phyloP scores from a whole-genome alignment of 805 yeast genomes.

The Candida krabiensis region DNA sequence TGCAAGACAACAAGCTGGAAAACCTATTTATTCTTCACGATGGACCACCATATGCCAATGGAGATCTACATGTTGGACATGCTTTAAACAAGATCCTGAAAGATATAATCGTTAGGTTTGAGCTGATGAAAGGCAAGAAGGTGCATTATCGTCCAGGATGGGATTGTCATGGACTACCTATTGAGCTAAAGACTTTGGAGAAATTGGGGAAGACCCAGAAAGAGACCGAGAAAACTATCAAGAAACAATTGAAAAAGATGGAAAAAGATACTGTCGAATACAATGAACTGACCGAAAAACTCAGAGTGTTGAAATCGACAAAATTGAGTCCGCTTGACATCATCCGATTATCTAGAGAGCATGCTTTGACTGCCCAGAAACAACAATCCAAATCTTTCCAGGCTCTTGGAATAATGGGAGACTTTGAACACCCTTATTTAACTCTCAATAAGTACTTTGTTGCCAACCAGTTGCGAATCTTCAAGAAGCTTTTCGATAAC shows the following conservation, averaged over 20 bases:
- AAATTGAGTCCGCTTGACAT: constrained; percentile 49
- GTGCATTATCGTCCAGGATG: constrained; percentile 88
- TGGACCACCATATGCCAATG: constrained; percentile 99
- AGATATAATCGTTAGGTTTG: constrained; percentile 77
- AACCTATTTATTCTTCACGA: constrained; percentile 76
- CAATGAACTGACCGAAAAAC: constrained; percentile 7
- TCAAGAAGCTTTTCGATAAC: constrained; percentile 60
- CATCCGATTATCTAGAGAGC: constrained; percentile 61
- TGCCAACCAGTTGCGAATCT: constrained; percentile 68
- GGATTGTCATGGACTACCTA: constrained; percentile 99
- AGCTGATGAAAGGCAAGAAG: constrained; percentile 56
- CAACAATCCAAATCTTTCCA: constrained; percentile 65
- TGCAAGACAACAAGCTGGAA: constrained; percentile 28
- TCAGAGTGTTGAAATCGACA: constrained; percentile 15
- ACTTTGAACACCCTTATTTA: constrained; percentile 70
- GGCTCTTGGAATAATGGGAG: constrained; percentile 77
- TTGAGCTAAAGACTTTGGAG: constrained; percentile 80
- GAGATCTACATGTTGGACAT: constrained; percentile 89
- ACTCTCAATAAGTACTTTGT: constrained; percentile 77
- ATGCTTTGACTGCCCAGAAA: constrained; percentile 68
- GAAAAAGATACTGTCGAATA: constrained; percentile 11
- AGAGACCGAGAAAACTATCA: constrained; percentile 29
- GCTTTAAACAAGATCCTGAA: constrained; percentile 86
- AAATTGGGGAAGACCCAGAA: constrained; percentile 35
- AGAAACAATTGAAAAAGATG: constrained; percentile 25